Evolutionary conservation across 1,284 basidiomycete genomes (phyloP).

Genomic region (Tylopilus sp.): DNA sequence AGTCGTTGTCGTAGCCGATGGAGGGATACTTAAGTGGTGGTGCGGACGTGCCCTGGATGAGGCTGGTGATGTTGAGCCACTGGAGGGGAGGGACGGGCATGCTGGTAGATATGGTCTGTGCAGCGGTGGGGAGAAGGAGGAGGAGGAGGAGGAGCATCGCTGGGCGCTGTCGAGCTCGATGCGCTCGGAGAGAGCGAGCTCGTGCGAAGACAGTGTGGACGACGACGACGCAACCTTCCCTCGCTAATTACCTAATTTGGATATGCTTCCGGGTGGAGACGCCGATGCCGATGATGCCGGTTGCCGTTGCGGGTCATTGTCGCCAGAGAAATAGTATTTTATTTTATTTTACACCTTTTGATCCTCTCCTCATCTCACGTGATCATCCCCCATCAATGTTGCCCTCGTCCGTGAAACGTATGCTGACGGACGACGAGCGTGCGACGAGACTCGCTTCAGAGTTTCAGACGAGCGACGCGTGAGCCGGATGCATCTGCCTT

Average conservation of each 20-base stretch:
- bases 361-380: slow-evolving; percentile 4
- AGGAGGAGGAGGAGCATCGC: slow-evolving; percentile 3
- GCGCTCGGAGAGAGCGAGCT: slow-evolving; percentile 22
- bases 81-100: slow-evolving; percentile 52
- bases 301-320: not conserved
- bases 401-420: slow-evolving; percentile 38
- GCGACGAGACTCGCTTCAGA: slow-evolving; percentile 32
- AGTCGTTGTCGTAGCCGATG: slow-evolving; percentile 58
- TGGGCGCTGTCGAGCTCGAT: slow-evolving; percentile 4
- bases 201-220: slow-evolving; percentile 16
- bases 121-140: not conserved
- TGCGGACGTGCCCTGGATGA: slow-evolving; percentile 51
- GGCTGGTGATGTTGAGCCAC: slow-evolving; percentile 68
- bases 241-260: slow-evolving; percentile 16
- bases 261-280: slow-evolving; percentile 7
- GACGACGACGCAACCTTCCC: slow-evolving; percentile 13
- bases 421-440: slow-evolving; percentile 40
- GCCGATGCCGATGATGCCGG: slow-evolving; percentile 18
- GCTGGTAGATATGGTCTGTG: slow-evolving; percentile 35
- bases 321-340: not conserved
- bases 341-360: not conserved
- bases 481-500: slow-evolving; percentile 14
- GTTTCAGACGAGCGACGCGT: slow-evolving; percentile 23
- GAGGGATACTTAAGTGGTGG: slow-evolving; percentile 68
- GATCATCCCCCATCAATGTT: slow-evolving; percentile 6